phyloP scores from a whole-genome alignment of 805 yeast species.

The Candida gorgasii region DNA sequence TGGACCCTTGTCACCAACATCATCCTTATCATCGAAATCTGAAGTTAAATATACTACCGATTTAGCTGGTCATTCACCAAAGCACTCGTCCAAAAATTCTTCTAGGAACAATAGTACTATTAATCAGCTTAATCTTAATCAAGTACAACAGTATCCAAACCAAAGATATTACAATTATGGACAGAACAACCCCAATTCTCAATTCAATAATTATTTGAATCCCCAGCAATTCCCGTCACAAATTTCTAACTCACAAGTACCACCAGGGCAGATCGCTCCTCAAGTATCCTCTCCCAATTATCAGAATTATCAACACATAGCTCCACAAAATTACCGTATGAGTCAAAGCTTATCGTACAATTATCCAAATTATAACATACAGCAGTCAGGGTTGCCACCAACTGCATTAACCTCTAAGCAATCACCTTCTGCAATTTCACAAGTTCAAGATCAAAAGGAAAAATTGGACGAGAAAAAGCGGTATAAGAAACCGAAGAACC shows the following conservation, averaged over 20 bases:
- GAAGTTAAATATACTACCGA: slow-evolving; percentile 25
- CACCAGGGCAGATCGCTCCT: too few relatives aligned
- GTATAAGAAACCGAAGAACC: background rate
- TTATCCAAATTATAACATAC: slow-evolving; percentile 4
- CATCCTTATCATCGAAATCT: slow-evolving; percentile 35
- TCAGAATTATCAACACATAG: slow-evolving; percentile 5
- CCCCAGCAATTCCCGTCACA: slow-evolving; percentile 3
- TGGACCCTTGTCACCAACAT: slow-evolving; percentile 33
- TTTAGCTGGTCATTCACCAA: background rate
- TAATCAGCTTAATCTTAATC: slow-evolving; percentile 3
- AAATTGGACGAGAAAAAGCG: slow-evolving; percentile 3
- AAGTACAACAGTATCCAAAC: slow-evolving; percentile 1
- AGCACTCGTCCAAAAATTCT: slow-evolving; percentile 2
- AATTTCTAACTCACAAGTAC: slow-evolving; percentile 10
- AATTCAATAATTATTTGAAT: slow-evolving; percentile 15
- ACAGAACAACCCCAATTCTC: background rate
- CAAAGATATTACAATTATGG: slow-evolving; percentile 10
- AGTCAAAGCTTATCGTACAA: slow-evolving; percentile 5
- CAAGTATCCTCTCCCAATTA: slow-evolving; percentile 5
- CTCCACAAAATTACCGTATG: slow-evolving; percentile 6
- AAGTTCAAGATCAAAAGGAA: background rate
- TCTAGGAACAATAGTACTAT: slow-evolving; percentile 5
- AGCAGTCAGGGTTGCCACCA: slow-evolving; percentile 4
- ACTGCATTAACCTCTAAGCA: background rate
- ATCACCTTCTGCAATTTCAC: background rate